Evolutionary conservation across 768 basidiomycete species (phyloP), one percentile per base, ranked within the genome.

Genomic region (Ramaria sp.): DNA sequence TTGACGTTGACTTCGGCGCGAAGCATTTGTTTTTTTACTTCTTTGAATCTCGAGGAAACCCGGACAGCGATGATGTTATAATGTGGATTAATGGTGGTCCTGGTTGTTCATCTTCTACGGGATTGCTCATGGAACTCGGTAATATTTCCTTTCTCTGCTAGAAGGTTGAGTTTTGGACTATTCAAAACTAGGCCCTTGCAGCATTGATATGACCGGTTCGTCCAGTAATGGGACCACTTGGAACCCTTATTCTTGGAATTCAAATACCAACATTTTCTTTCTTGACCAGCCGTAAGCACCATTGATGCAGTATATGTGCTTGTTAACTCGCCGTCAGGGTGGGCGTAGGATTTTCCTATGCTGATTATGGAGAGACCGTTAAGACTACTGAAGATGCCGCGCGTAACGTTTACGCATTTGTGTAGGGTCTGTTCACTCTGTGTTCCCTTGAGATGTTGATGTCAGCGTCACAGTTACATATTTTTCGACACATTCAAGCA

Each of bases 321-420:
- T 37, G 28, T 50, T 37, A 3, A 47, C 45, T 25, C 8, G 15
- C 13, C 27, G 16, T 12, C 15, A 50, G 48, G 20, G 80, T 83
- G 22, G 81, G 81, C 2, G 83, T 85, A 5, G 85, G 83, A 0
- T 87, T 81, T 63, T 83, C 81, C 1, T 85, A 83, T 56, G 79
- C 81, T 2, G 83, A 86, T 58, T 78, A 74, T 56, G 82, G 81
- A 2, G 78, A 86, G 67, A 78, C 73, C 0, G 71, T 87, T 16
- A 79, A 78, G 55, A 88, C 83, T 0, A 85, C 88, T 0, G 87
- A 90, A 66, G 81, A 81, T n/a, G 88, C 88, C 0, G 83, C 86
- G 3, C 78, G 76, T 58, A 83, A 90, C 61, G 70, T 89, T 37
- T 73, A 83, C 48, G 82, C 86, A 0, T 90, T 90, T 66, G 71